These are phyloP conservation scores for Boletus vinaceobasis DNA, from an alignment of 768 basidiomycete genomes.

Conservation along the genomic window DNA sequence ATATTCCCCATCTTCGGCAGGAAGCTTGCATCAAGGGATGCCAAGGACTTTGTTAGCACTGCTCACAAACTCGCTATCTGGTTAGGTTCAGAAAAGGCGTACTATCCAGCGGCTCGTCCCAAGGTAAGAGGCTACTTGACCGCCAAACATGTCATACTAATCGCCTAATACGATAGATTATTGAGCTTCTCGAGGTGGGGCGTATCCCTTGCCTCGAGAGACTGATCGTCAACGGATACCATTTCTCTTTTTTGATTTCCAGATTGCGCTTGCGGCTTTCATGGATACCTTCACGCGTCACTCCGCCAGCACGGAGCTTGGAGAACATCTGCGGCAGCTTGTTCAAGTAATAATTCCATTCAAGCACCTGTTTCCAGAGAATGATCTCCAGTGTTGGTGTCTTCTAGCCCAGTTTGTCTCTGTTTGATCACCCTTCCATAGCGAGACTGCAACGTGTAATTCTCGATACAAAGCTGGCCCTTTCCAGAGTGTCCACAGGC, in stretches of 20 bases:
- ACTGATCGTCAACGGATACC: background rate
- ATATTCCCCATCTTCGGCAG: conserved; percentile 35
- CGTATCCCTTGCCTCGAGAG: background rate
- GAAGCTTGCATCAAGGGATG: conserved; percentile 32
- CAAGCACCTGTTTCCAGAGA: conserved; percentile 18
- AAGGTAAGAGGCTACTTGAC: conserved; percentile 36
- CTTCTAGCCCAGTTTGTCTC: background rate
- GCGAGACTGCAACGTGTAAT: conserved; percentile 21
- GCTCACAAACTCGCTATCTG: conserved; percentile 42
- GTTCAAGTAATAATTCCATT: conserved; percentile 22
- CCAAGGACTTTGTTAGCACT: conserved; percentile 16
- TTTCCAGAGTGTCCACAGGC: background rate
- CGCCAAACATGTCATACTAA: conserved; percentile 2
- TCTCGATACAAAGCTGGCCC: conserved; percentile 1
- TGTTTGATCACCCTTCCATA: conserved; percentile 1
- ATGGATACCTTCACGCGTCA: conserved; percentile 5
- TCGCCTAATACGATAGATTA: conserved; percentile 37
- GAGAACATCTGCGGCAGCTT: conserved; percentile 15
- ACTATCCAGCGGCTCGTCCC: conserved; percentile 48
- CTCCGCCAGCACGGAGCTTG: background rate
- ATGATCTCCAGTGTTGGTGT: conserved; percentile 21
- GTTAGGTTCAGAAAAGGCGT: conserved; percentile 47
- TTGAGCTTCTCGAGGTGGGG: conserved; percentile 47
- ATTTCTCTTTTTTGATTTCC: background rate
- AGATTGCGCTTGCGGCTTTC: conserved; percentile 25